Percentiles rank a stretch among this genome's conserved stretches.
These are phyloP conservation scores for Hypoxylon sp. DNA, from an alignment of 2,329 filamentous ascomycete species.

Conservation along the genomic window DNA sequence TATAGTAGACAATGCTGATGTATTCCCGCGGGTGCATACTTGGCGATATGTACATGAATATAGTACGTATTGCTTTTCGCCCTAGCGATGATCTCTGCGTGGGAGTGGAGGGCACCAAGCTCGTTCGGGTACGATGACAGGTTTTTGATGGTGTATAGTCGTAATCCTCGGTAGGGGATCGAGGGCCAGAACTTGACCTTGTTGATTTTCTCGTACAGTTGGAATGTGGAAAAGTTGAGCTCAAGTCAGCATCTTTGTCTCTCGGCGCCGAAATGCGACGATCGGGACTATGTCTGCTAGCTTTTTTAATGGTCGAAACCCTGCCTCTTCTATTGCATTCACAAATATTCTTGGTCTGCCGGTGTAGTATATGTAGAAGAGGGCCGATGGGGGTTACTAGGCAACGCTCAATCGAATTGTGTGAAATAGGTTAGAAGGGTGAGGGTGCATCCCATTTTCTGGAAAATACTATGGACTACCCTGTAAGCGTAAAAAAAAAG, in stretches of 20 bases:
- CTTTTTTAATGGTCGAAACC: slow-evolving; percentile 7
- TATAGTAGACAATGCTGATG: slow-evolving; percentile 3
- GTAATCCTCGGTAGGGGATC: slow-evolving; percentile 35
- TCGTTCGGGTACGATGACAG: slow-evolving; percentile 40
- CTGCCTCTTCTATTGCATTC: slow-evolving; percentile 13
- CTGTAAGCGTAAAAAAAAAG: slow-evolving; percentile 21
- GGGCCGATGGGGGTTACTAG: slow-evolving; percentile 8
- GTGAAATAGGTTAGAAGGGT: background rate
- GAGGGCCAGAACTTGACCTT: slow-evolving; percentile 31
- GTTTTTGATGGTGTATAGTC: slow-evolving; percentile 36
- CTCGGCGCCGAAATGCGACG: slow-evolving; percentile 32
- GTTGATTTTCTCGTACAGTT: slow-evolving; percentile 22
- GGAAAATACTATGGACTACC: slow-evolving; percentile 11
- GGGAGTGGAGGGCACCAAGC: slow-evolving; percentile 38
- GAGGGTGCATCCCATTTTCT: slow-evolving; percentile 3
- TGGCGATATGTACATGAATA: slow-evolving; percentile 36
- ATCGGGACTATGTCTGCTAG: slow-evolving; percentile 8
- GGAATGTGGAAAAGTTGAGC: slow-evolving; percentile 11
- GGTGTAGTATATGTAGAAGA: background rate
- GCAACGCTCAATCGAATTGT: slow-evolving; percentile 15
- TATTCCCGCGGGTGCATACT: slow-evolving; percentile 31
- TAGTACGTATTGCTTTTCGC: slow-evolving; percentile 23
- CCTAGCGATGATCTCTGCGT: slow-evolving; percentile 43
- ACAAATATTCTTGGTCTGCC: background rate
- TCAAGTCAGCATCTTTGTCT: slow-evolving; percentile 8